Base-by-base conservation (phyloP, 495 filamentous ascomycete genomes). In the Neurospora terricola region DNA sequence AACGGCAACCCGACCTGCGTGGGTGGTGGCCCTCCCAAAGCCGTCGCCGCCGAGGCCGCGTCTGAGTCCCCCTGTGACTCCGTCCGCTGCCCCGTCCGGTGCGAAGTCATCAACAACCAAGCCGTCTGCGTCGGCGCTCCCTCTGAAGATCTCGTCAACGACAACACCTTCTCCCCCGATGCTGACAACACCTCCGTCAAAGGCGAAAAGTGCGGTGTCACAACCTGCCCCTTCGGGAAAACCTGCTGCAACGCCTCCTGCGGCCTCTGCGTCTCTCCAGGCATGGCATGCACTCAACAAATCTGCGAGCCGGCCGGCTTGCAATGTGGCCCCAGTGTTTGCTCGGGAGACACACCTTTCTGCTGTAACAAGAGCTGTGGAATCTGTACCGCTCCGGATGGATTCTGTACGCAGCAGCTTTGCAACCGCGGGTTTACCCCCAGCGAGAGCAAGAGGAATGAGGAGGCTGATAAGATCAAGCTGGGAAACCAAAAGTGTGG, bases 381-480 rank as follows among this genome's bases (percentile, higher is more conserved):
- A 9, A 74, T 73, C 59, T 79, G 78, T 68, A 72, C 73, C 10
- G 42, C 73, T 34, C 72, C 73, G 4, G 75, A 73, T 5, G 69
- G 70, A 2, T 62, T 59, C 4, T 78, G 77, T 71, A 80, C 75
- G 16, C 54, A 69, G 73, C 62, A 78, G 74, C 27, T 75, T 18
- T 80, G 78, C 59, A 38, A 39, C 11, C 59, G 36, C 54, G 54
- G 54, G 12, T 66, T 66, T 4, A 66, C 54, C 7, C 14, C 54
- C 54, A 66, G 54, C 27, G 27, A 66, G 14, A 34, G 54, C 54
- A 66, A 66, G 54, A 66, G 54, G 23, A 36, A 30, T 34, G 54
- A 16, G 27, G 54, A 34, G 54, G 27, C 54, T 8, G 54, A 66
- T 5, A 10, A 34, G 54, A 66, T 66, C 54, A 66, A 66, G 54